Evolutionary conservation across 495 filamentous ascomycete genomes (phyloP), one percentile per base, ranked within the genome.

Genomic region (Hypoxylon fuscum): DNA sequence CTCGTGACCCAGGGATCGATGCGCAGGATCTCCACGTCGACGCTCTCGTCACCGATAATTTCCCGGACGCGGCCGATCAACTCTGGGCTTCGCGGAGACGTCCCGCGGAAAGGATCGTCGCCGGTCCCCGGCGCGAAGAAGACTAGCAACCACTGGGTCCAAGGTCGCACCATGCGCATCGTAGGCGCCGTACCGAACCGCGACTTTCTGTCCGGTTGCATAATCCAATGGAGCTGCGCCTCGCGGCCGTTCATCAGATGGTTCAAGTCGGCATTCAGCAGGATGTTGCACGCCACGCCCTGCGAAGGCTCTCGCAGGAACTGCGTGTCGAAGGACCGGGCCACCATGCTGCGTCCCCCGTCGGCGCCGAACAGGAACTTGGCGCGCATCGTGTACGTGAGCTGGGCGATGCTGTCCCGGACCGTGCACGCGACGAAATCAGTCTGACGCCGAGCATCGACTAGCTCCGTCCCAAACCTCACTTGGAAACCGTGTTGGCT

Each of bases 121-220:
- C 67, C 64, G n/a, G n/a, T n/a, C 0, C 74, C 76, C 21, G 68
- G 66, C 0, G 79, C 74, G 11, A 82, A 73, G n/a, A 79, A 60
- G 53, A 84, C 81, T 41, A 85, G 79, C 68, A 86, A 75, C 83
- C 83, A 83, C 64, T 85, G 76, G 64, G 81, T 58, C 82, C 81
- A 86, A 1, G 82, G 77, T 67, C 81, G 82, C 2, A 86, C 79
- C 79, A 86, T 81, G 18, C 83, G 66, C 3, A 76, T 60, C 42
- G 81, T 74, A 11, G 63, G 56, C 11, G 67, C 66, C 76, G 79
- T 80, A 0, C 72, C 78, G 10, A 10, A 10, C 4, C 4, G 10
- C 10, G 27, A 31, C 5, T 10, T 31, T 4, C 27, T 4, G 27
- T 31, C 27, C 5, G 27, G 27, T 10, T 31, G 4, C 27, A 31